These are phyloP conservation scores for Arabidopsis thaliana DNA, from an alignment of 345 rosid genomes.

Conservation along the genomic window DNA sequence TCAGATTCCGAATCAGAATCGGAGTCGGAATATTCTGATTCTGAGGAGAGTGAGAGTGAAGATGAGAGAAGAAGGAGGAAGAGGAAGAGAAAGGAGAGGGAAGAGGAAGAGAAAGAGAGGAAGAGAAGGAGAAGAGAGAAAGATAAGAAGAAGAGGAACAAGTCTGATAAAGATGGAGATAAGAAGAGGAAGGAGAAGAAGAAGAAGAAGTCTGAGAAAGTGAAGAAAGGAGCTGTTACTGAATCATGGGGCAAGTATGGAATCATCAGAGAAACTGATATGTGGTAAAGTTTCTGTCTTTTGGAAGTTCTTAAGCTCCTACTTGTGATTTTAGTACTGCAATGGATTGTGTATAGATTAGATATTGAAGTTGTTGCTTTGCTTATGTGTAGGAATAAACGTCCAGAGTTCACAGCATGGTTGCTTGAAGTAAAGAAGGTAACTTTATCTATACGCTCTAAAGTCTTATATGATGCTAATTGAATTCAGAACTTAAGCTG, in stretches of 20 bases:
- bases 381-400: slow-evolving; percentile 70
- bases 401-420: slow-evolving; percentile 99
- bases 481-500: background rate
- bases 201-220: slow-evolving; percentile 59
- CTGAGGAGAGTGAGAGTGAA: slow-evolving; percentile 52
- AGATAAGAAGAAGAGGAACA: slow-evolving; percentile 37
- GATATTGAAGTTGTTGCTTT: slow-evolving; percentile 15
- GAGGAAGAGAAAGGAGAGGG: slow-evolving; percentile 47
- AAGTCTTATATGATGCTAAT: background rate
- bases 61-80: slow-evolving; percentile 49
- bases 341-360: background rate
- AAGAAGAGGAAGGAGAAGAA: slow-evolving; percentile 47
- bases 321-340: background rate
- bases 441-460: background rate
- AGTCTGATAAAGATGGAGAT: slow-evolving; percentile 35
- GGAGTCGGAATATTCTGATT: slow-evolving; percentile 52
- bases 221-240: slow-evolving; percentile 85
- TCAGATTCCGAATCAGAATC: slow-evolving; percentile 50
- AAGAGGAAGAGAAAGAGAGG: slow-evolving; percentile 41
- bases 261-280: slow-evolving; percentile 87
- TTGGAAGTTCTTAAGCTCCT: background rate
- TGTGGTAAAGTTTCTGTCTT: slow-evolving; percentile 66
- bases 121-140: slow-evolving; percentile 35
- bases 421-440: slow-evolving; percentile 93
- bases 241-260: slow-evolving; percentile 97